phyloP scores from a whole-genome alignment of 2,329 filamentous ascomycete species.

The Dothideomycetes sp. region DNA sequence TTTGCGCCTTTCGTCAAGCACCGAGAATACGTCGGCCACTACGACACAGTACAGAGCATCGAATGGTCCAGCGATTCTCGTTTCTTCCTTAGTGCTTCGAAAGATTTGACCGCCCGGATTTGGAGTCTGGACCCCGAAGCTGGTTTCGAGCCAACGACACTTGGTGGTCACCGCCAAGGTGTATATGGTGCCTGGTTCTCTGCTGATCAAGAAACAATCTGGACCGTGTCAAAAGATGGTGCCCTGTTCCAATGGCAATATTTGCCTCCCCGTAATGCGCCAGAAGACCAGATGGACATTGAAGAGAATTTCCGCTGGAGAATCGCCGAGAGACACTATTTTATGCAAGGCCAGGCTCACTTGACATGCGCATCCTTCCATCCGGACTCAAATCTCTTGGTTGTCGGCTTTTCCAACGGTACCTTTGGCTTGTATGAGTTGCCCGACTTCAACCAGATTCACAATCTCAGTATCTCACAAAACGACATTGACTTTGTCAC shows the following conservation, averaged over 20 bases:
- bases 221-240: constrained; percentile 95
- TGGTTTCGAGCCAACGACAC: constrained; percentile 77
- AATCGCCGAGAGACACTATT: constrained; percentile 84
- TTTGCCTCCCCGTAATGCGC: constrained; percentile 49
- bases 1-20: constrained; percentile 92
- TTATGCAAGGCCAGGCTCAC: constrained; percentile 81
- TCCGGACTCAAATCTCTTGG: constrained; percentile 76
- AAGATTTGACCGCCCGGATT: constrained; percentile 85
- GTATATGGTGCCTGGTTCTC: constrained; percentile 97
- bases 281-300: constrained; percentile 44
- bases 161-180: constrained; percentile 83
- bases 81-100: constrained; percentile 87
- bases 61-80: constrained; percentile 95
- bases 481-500: constrained; percentile 93
- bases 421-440: constrained; percentile 91
- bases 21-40: constrained; percentile 77
- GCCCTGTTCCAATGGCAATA: constrained; percentile 93
- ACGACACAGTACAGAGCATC: constrained; percentile 74
- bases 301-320: constrained; percentile 73
- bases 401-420: constrained; percentile 91
- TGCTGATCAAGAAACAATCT: constrained; percentile 87
- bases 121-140: constrained; percentile 87
- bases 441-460: constrained; percentile 91
- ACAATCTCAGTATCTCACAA: constrained; percentile 88
- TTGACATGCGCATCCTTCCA: constrained; percentile 90